phyloP scores from a whole-genome alignment of 148 eudicot genomes.

The Diospyros lotus region DNA sequence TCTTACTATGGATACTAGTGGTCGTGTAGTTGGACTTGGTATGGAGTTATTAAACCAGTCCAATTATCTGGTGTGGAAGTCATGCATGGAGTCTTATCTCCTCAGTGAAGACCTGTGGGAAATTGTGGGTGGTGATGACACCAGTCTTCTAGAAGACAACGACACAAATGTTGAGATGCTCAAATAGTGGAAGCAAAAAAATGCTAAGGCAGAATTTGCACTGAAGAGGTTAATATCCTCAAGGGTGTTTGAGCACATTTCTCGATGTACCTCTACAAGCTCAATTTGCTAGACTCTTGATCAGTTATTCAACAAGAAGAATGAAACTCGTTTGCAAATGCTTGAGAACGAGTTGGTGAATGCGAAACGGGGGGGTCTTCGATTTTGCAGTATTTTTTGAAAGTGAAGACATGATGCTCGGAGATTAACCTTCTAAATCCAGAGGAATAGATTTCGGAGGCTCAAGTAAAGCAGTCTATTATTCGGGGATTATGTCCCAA shows the following conservation, averaged over 20 bases:
- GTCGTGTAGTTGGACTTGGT: background rate
- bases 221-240: background rate
- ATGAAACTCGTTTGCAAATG: background rate
- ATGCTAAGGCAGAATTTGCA: background rate
- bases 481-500: background rate
- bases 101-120: background rate
- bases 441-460: background rate
- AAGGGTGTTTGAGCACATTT: background rate
- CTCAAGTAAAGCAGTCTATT: background rate
- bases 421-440: background rate
- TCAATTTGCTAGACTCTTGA: background rate
- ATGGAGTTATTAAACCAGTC: background rate
- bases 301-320: background rate
- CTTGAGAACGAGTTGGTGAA: background rate
- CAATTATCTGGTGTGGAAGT: background rate
- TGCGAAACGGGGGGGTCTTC: background rate
- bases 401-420: background rate
- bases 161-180: background rate
- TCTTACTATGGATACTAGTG: no score
- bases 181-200: background rate
- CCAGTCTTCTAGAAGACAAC: no score
- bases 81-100: background rate
- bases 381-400: background rate
- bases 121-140: background rate
- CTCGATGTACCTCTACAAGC: background rate